phyloP scores from a whole-genome alignment of 139 green algal species.

The Pseudopediastrum boryanum region DNA sequence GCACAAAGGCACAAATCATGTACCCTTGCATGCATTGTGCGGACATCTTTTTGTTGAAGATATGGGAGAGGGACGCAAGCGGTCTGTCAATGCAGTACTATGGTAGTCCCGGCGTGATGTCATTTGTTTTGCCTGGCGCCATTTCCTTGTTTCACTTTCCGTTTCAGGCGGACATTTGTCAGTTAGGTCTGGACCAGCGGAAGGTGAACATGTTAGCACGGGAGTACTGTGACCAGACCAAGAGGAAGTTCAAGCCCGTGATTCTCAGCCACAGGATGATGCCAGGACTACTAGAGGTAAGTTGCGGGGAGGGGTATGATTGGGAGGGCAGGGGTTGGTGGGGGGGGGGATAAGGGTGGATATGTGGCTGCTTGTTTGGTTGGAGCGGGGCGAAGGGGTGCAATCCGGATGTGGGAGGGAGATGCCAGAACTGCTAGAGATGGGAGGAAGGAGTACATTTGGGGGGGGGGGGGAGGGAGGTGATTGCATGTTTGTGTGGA shows the following conservation, averaged over 20 bases:
- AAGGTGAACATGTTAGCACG: conserved; percentile 65
- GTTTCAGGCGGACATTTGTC: conserved; percentile 97
- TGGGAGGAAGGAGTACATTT: not conserved
- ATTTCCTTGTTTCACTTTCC: not conserved
- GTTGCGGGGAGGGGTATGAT: too few species aligned
- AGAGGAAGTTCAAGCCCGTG: conserved; percentile 96
- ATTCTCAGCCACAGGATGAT: conserved; percentile 98
- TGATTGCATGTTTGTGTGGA: not conserved
- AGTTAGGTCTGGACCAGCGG: conserved; percentile 98
- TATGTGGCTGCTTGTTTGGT: too few species aligned
- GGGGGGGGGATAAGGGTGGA: too few species aligned
- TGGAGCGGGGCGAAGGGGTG: too few species aligned
- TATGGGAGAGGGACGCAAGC: not conserved
- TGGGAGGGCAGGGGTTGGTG: too few species aligned
- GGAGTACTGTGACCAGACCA: conserved; percentile 97
- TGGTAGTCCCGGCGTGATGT: too few species aligned
- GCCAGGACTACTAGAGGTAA: conserved; percentile 87
- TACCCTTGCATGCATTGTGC: conserved; percentile 99
- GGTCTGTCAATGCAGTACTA: too few species aligned
- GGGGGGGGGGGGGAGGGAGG: not conserved
- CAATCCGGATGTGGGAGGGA: not conserved
- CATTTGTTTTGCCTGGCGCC: not conserved
- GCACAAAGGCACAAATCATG: conserved; percentile 99
- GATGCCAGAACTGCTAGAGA: too few species aligned
- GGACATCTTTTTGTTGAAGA: conserved; percentile 99